Conservation (phyloP, 768 basidiomycete genomes). For the Mycena metata region DNA sequence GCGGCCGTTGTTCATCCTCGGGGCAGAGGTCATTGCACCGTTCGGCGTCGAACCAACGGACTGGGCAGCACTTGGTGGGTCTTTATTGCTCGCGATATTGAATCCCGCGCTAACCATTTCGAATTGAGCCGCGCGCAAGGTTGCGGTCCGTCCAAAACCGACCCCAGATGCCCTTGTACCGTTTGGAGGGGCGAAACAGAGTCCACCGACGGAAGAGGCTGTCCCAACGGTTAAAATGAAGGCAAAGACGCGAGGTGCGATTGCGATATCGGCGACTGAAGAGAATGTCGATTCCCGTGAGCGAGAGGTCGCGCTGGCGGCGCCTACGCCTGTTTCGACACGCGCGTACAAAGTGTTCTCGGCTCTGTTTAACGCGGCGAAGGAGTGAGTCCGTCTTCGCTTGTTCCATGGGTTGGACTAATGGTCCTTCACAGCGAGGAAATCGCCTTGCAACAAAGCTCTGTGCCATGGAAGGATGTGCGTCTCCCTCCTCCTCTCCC, state of each 20-base stretch:
- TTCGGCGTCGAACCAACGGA: not conserved
- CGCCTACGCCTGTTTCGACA: not conserved
- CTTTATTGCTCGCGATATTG: not conserved
- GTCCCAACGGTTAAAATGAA: not conserved
- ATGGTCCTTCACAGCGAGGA: no score
- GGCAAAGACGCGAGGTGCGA: slow-evolving; percentile 3
- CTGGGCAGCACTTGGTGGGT: slow-evolving; percentile 19
- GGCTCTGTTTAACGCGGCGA: slow-evolving; percentile 5
- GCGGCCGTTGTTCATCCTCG: slow-evolving; percentile 9
- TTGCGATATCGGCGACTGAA: not conserved
- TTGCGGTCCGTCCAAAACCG: slow-evolving; percentile 1
- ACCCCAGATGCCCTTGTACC: not conserved
- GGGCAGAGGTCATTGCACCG: not conserved
- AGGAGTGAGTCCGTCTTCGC: not conserved
- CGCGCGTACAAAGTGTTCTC: slow-evolving; percentile 12
- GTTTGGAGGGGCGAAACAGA: slow-evolving; percentile 20
- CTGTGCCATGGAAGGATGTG: no score
- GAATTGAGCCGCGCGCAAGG: not conserved
- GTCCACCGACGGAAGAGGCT: not conserved
- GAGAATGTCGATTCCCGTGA: not conserved
- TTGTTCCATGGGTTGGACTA: no score
- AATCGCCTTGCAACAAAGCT: no score
- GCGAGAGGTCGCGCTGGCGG: no score
- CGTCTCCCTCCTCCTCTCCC: no score
- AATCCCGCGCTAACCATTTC: no score